Evolutionary conservation across 2,329 filamentous ascomycete species (phyloP).

Genomic region (Lachnellula cervina): DNA sequence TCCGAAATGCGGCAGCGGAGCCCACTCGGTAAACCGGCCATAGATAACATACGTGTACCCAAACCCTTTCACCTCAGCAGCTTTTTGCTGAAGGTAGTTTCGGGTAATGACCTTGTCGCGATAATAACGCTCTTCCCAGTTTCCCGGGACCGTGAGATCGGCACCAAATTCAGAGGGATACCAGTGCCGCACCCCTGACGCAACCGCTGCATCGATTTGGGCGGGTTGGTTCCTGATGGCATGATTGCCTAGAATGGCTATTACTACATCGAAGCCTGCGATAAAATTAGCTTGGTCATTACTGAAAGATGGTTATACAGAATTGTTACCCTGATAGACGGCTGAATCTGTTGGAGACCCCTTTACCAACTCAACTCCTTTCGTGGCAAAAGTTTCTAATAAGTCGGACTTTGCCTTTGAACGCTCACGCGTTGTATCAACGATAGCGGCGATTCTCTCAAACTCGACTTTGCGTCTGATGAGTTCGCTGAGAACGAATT

Average conservation of each 20-base stretch:
- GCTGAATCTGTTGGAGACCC: background rate
- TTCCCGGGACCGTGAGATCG: conserved; percentile 15
- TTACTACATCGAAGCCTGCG: conserved; percentile 48
- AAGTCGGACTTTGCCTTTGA: background rate
- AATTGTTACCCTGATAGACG: background rate
- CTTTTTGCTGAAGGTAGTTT: conserved; percentile 4
- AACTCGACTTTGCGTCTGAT: conserved; percentile 2
- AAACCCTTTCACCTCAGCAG: conserved; percentile 1
- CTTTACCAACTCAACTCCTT: conserved; percentile 2
- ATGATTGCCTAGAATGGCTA: conserved; percentile 40
- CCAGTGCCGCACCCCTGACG: conserved; percentile 53
- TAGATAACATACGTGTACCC: conserved; percentile 9
- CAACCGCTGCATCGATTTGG: conserved; percentile 53
- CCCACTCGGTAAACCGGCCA: conserved; percentile 10
- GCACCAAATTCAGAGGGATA: conserved; percentile 51
- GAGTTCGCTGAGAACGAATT: conserved; percentile 4
- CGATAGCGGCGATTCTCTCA: conserved; percentile 3
- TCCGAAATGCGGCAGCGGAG: conserved; percentile 5
- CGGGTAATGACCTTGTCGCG: conserved; percentile 11
- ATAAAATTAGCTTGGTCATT: conserved; percentile 11
- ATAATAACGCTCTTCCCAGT: conserved; percentile 12
- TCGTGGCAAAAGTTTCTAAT: background rate
- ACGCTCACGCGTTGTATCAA: background rate
- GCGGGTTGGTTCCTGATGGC: conserved; percentile 39
- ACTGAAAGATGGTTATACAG: background rate